Base-by-base conservation (phyloP, 2,329 filamentous ascomycete genomes). In the Dothideomycetidae sp. region DNA sequence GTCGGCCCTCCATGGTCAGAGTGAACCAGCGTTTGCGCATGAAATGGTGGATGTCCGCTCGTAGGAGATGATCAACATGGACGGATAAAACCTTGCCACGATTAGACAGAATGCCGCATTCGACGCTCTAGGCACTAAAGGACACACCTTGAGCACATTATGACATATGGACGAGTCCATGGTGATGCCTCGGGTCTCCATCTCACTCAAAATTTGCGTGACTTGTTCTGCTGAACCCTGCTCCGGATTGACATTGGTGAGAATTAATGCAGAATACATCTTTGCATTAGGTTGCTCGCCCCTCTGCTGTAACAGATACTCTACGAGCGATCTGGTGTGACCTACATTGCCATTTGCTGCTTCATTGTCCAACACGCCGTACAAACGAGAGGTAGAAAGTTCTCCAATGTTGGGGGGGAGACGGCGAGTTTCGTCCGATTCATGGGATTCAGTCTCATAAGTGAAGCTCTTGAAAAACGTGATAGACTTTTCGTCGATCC, bases 21-120 rank as follows among this genome's bases (percentile, higher is more conserved):
- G 64, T 61, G 36, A 80, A 68, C 81, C 84, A 93, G 44, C 73
- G 68, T 39, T 73, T 66, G 49, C 73, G 73, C 79, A 90, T 84
- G 39, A 78, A 75, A 38, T 72, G 62, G 28, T 94, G 61, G 3
- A 93, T 67, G 23, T 77, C 67, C 37, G 72, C 70, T 23, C 85
- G 75, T 15, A 90, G 61, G 4, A 84, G 47, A 48, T 92, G 88
- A 56, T 96, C 81, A 0, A 88, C 83, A 53, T 96, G 90, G 5
- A 90, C 72, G 0, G 81, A 73, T 15, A 94, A 65, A 4, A 72
- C 78, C 66, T 80, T 31, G 42, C 15, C 7, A 33, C 21, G 17
- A 28, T 23, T 28, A 14, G 30, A 35, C n/a, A 14, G 16, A 26
- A 5, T 14, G 17, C 9, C 9, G n/a, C n/a, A 17, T 3, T 35